Base-by-base conservation (phyloP, 208 protist species). In the Leishmania aethiopica region DNA sequence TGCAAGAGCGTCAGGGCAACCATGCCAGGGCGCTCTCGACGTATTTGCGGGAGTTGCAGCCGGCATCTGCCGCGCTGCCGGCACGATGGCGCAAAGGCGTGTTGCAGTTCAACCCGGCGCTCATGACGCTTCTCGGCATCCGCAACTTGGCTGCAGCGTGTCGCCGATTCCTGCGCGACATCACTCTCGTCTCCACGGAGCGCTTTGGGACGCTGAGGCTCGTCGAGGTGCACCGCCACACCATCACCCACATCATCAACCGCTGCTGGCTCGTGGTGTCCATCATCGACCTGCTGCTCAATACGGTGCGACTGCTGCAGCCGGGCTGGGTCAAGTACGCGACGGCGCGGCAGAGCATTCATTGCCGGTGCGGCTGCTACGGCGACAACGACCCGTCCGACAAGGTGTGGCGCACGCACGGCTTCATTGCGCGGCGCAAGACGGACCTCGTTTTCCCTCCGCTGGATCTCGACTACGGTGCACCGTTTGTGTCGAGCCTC, bases 391-490 rank as follows among this genome's bases (percentile, higher is more conserved):
- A 90, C 76, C 78, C 84, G 0, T 69, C 62, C 2, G 90, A 96
- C 79, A 75, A 80, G 3, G 75, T 90, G 28, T 89, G 77, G 83
- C 86, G 88, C 80, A 88, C 77, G 13, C 85, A 90, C 78, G 90
- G 88, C 37, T 88, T 93, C 72, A 82, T 96, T 57, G 88, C 88
- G 11, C 87, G 91, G 17, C 90, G 87, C 57, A 93, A 95, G 75
- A 86, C 78, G 13, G 85, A 96, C 74, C 78, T 97, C 35, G 81
- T 91, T 51, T 97, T 97, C 70, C 91, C 94, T 13, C 70, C 81
- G 59, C 86, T 97, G 40, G 89, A 96, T 79, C 80, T 97, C 37
- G 94, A 97, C 88, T 97, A 93, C 88, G 94, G 94, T 28, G 91
- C 92, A 8, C 93, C 93, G 32, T 84, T 90, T 45, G 86, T 89